These are phyloP conservation scores for Lolium multiflorum DNA, from an alignment of 176 grass and related monocot species.

Conservation along the genomic window DNA sequence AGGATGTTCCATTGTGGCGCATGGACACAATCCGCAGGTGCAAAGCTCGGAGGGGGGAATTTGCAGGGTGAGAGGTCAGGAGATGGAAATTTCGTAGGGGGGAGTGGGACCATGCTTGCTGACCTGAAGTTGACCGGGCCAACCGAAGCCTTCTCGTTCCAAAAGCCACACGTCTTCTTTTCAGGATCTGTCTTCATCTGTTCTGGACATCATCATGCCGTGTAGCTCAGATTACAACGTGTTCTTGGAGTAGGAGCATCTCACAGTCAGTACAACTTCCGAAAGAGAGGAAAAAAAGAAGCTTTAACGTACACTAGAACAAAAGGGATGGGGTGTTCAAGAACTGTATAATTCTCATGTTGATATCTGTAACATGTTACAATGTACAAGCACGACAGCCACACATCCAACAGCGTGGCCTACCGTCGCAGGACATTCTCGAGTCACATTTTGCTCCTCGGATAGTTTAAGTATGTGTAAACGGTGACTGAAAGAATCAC, in stretches of 20 bases:
- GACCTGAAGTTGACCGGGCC: too few relatives aligned
- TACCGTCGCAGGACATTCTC: neutral
- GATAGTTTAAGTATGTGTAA: neutral
- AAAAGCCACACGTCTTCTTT: neutral
- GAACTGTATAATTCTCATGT: neutral
- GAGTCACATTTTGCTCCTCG: neutral
- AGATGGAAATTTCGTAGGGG: too few relatives aligned
- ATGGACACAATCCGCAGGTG: too few relatives aligned
- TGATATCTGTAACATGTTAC: neutral
- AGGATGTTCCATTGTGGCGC: too few relatives aligned
- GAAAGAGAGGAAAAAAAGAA: too few relatives aligned
- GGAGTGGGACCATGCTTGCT: too few relatives aligned
- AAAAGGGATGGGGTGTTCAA: neutral
- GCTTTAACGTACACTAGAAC: neutral
- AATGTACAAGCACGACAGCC: neutral
- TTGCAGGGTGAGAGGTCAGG: too few relatives aligned
- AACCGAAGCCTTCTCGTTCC: neutral
- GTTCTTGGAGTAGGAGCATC: neutral
- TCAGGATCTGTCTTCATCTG: neutral
- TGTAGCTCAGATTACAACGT: neutral
- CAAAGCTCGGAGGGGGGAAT: too few relatives aligned
- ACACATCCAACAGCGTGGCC: neutral
- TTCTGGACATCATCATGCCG: neutral
- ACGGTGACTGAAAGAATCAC: neutral
- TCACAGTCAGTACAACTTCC: neutral